phyloP scores from a whole-genome alignment of 2,329 filamentous ascomycete genomes.

The Stachybotrys echinatus region DNA sequence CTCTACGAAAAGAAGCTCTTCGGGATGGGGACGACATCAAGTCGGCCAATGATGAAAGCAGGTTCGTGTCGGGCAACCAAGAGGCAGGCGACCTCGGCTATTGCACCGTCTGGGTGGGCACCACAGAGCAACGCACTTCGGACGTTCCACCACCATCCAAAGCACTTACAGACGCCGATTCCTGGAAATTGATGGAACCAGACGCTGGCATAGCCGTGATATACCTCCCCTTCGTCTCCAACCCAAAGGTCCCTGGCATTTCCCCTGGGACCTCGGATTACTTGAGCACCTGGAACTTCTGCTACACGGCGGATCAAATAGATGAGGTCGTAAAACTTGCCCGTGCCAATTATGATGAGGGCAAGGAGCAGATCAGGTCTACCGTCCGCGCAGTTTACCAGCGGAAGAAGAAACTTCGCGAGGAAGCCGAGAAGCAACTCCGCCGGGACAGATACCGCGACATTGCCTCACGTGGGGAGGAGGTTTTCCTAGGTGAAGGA shows the following conservation, averaged over 20 bases:
- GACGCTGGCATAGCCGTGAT: constrained; percentile 83
- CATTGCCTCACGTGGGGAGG: constrained; percentile 42
- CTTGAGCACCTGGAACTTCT: constrained; percentile 96
- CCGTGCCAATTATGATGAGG: constrained; percentile 80
- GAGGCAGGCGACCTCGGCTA: constrained; percentile 66
- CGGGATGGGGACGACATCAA: constrained; percentile 16
- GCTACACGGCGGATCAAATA: constrained; percentile 87
- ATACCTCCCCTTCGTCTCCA: constrained; percentile 85
- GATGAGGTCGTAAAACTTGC: constrained; percentile 80
- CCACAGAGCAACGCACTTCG: constrained; percentile 64
- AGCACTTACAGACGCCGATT: constrained; percentile 55
- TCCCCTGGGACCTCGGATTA: constrained; percentile 80
- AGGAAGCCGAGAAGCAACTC: constrained; percentile 42
- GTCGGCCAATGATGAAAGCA: constrained; percentile 22
- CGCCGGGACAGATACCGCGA: constrained; percentile 36
- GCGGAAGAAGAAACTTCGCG: constrained; percentile 69
- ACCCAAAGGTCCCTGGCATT: constrained; percentile 73
- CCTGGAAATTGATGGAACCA: constrained; percentile 64
- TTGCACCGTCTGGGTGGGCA: constrained; percentile 94
- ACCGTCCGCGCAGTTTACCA: constrained; percentile 89
- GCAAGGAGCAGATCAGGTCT: constrained; percentile 68
- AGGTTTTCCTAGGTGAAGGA: constrained; percentile 53
- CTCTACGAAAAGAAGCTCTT: constrained; percentile 17
- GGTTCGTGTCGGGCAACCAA: constrained; percentile 36
- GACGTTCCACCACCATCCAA: constrained; percentile 46